Evolutionary conservation across 805 yeast species (phyloP).

Genomic region (Pichia kluyveri): DNA sequence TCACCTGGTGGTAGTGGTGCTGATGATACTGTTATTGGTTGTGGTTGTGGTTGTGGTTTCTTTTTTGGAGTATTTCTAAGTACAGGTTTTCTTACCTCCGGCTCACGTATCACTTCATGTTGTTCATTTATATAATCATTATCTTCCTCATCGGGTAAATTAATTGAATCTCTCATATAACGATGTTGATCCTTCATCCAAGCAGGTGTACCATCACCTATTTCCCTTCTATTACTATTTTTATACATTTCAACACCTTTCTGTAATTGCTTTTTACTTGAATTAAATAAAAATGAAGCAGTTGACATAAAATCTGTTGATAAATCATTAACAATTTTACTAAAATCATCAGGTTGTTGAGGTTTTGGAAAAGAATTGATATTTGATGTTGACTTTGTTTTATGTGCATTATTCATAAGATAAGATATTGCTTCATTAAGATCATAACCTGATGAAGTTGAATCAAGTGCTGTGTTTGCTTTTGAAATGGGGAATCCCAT

Average conservation of each 20-base stretch:
- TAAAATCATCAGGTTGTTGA: constrained; percentile 25
- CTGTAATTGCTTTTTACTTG: constrained; percentile 52
- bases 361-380: background rate
- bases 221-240: constrained; percentile 23
- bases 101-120: no score
- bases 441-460: constrained; percentile 43
- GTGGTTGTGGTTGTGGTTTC: background rate
- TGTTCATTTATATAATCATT: constrained; percentile 30
- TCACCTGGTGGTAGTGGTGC: background rate
- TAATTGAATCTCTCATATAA: constrained; percentile 34
- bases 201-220: constrained; percentile 40
- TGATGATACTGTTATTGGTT: background rate
- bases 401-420: constrained; percentile 53
- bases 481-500: constrained; percentile 67
- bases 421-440: constrained; percentile 57
- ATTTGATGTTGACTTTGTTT: constrained; percentile 7
- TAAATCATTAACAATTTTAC: constrained; percentile 39
- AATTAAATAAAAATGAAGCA: constrained; percentile 49
- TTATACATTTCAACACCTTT: constrained; percentile 56
- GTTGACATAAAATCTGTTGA: constrained; percentile 48
- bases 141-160: constrained; percentile 29
- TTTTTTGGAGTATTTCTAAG: constrained; percentile 14
- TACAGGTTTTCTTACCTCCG: constrained; percentile 27
- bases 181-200: constrained; percentile 63
- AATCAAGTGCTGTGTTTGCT: constrained; percentile 50